phyloP scores from a whole-genome alignment of 495 filamentous ascomycete genomes.

The Monascus purpureus region DNA sequence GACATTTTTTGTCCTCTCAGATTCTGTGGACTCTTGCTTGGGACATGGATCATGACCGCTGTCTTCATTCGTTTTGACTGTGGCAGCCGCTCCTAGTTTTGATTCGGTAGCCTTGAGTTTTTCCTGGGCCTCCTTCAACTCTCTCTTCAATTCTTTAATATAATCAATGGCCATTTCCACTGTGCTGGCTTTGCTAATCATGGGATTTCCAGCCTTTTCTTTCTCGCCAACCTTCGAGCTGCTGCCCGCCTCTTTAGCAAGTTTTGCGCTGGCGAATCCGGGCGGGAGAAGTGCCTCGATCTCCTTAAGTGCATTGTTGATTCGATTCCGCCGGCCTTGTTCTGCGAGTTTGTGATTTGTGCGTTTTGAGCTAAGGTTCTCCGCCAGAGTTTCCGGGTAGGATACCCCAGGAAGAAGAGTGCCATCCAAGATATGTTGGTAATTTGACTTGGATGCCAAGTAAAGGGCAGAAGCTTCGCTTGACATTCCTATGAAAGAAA shows the following conservation, averaged over 20 bases:
- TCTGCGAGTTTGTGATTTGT: slow-evolving; percentile 97
- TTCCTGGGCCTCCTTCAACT: slow-evolving; percentile 51
- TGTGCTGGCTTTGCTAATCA: slow-evolving; percentile 86
- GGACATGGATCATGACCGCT: too few relatives aligned
- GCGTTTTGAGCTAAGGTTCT: slow-evolving; percentile 87
- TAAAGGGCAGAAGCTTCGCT: slow-evolving; percentile 68
- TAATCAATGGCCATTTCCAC: slow-evolving; percentile 95
- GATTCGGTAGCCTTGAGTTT: slow-evolving; percentile 51
- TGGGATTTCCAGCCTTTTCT: slow-evolving; percentile 35
- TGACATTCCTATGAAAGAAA: slow-evolving; percentile 26
- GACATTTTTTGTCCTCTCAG: slow-evolving; percentile 2
- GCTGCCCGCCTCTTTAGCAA: slow-evolving; percentile 18
- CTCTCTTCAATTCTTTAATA: slow-evolving; percentile 70
- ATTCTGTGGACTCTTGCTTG: slow-evolving; percentile 1
- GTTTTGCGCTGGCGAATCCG: slow-evolving; percentile 23
- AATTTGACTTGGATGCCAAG: slow-evolving; percentile 89
- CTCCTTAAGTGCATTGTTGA: slow-evolving; percentile 86
- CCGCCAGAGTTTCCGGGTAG: slow-evolving; percentile 81
- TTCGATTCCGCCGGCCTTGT: slow-evolving; percentile 86
- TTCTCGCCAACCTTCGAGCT: slow-evolving; percentile 24
- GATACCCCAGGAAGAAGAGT: slow-evolving; percentile 79
- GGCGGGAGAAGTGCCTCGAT: slow-evolving; percentile 71
- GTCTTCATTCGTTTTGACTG: too few relatives aligned
- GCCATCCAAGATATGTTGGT: slow-evolving; percentile 92
- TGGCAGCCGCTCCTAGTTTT: slow-evolving; percentile 21